Base-by-base conservation (phyloP, 192 early-diverging fungal genomes). In the Phycomyces nitens region DNA sequence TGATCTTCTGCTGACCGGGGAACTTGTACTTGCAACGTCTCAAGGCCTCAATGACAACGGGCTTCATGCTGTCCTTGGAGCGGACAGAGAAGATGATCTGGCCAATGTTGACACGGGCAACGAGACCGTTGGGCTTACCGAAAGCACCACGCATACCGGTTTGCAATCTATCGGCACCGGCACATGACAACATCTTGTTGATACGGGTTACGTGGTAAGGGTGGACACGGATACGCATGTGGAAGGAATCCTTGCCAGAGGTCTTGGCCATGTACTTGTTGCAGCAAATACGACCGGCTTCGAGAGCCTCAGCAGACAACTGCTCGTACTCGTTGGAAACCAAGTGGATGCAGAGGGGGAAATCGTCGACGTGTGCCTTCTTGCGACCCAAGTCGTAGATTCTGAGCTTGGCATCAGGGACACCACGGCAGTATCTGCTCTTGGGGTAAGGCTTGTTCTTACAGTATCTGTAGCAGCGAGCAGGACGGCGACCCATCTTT, bases 401-500 rank as follows among this genome's bases (percentile, higher is more conserved):
- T 68, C 94, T 82, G 76, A 98, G 92, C 89, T 98, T 98, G 66
- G 95, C 84, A 86, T 99, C 96, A 51, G 96, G 96, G 70, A 98
- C 95, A 95, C 94, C 97, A 89, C 94, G 95, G 85, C 87, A 93
- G 89, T 91, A 98, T 59, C 92, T 89, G 62, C 90, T 95, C 88
- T 96, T 99, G 68, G 96, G 96, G 82, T 97, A 98, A 69, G 94
- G 95, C 89, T 98, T 99, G 93, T 96, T 97, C 88, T 97, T 98
- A 84, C 93, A 94, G 85, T 98, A 98, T 74, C 95, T 86, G 84
- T 96, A 98, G 86, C 95, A 97, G 71, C 93, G 89, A 84, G 95
- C 93, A 74, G 95, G 95, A 93, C 95, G 94, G 71, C 95, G 94
- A 93, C 93, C 95, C 95, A 97, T 94, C 68, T 62, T 54, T 57